These are phyloP conservation scores for Eucalyptus globulus DNA, from an alignment of 345 rosid genomes.

Conservation along the genomic window DNA sequence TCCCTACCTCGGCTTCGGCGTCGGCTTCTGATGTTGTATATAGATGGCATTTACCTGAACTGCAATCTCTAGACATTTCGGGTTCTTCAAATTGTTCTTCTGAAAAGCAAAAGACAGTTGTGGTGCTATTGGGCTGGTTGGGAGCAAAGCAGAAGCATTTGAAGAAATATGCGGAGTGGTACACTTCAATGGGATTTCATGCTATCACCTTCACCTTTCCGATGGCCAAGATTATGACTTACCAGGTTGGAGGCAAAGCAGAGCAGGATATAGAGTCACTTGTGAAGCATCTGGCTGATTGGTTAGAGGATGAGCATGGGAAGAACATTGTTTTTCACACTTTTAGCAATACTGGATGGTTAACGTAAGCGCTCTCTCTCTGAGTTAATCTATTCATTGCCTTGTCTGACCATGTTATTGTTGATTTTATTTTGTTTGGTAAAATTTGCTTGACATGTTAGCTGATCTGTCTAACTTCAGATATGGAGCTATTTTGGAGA, in stretches of 20 bases:
- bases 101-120: slow-evolving; percentile 75
- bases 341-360: slow-evolving; percentile 98
- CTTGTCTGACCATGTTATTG: not conserved
- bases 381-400: not conserved
- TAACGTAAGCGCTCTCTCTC: slow-evolving; percentile 43
- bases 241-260: slow-evolving; percentile 88
- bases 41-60: slow-evolving; percentile 88
- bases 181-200: slow-evolving; percentile 83
- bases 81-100: slow-evolving; percentile 37
- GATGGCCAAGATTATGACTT: slow-evolving; percentile 72
- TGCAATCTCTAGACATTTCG: slow-evolving; percentile 39
- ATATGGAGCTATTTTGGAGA: slow-evolving; percentile 88
- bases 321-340: slow-evolving; percentile 91
- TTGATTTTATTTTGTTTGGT: not conserved
- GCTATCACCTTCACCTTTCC: slow-evolving; percentile 93
- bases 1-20: slow-evolving; percentile 6
- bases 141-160: slow-evolving; percentile 97
- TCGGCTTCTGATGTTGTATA: slow-evolving; percentile 41
- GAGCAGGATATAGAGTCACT: slow-evolving; percentile 69
- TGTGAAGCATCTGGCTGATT: slow-evolving; percentile 79
- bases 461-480: slow-evolving; percentile 13
- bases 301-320: slow-evolving; percentile 85
- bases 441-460: not conserved
- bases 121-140: slow-evolving; percentile 94
- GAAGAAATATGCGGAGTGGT: slow-evolving; percentile 93